Evolutionary conservation across 2,329 filamentous ascomycete species (phyloP).

Genomic region (Stachybotrys echinatus): DNA sequence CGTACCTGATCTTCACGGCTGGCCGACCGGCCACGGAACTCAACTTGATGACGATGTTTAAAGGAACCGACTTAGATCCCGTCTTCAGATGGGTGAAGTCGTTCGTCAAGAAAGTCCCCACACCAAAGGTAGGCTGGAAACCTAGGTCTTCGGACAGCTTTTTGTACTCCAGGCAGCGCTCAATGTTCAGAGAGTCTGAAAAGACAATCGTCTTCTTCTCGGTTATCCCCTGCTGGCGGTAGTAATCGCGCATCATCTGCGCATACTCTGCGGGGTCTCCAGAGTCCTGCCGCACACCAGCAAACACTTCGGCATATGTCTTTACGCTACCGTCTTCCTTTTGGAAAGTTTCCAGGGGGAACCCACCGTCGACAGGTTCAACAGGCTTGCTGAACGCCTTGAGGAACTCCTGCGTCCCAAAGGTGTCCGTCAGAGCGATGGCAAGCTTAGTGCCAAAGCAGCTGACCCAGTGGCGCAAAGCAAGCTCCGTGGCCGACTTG

Average conservation of each 20-base stretch:
- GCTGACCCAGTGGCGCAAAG: conserved; percentile 81
- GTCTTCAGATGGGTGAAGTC: conserved; percentile 74
- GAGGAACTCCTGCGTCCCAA: conserved; percentile 86
- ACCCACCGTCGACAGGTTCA: conserved; percentile 36
- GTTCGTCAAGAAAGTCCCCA: conserved; percentile 94
- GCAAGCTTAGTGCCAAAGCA: conserved; percentile 83
- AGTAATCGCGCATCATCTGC: conserved; percentile 74
- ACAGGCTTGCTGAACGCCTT: conserved; percentile 70
- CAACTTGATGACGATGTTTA: conserved; percentile 98
- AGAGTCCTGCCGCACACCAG: conserved; percentile 84
- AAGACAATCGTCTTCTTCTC: conserved; percentile 89
- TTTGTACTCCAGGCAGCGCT: conserved; percentile 88
- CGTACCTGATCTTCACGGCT: conserved; percentile 78
- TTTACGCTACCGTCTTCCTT: conserved; percentile 35
- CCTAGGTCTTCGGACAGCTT: conserved; percentile 71
- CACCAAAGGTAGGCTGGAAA: conserved; percentile 84
- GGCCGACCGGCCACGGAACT: conserved; percentile 75
- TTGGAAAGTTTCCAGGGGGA: conserved; percentile 34
- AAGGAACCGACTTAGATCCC: conserved; percentile 76
- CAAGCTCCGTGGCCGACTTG: conserved; percentile 74
- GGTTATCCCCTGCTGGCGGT: conserved; percentile 67
- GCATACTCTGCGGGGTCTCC: conserved; percentile 80
- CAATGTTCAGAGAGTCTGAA: conserved; percentile 89
- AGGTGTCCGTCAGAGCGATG: conserved; percentile 93
- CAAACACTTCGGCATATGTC: conserved; percentile 77